These are phyloP conservation scores for Colletotrichum brevisporum DNA, from an alignment of 2,329 filamentous ascomycete genomes.

Conservation along the genomic window DNA sequence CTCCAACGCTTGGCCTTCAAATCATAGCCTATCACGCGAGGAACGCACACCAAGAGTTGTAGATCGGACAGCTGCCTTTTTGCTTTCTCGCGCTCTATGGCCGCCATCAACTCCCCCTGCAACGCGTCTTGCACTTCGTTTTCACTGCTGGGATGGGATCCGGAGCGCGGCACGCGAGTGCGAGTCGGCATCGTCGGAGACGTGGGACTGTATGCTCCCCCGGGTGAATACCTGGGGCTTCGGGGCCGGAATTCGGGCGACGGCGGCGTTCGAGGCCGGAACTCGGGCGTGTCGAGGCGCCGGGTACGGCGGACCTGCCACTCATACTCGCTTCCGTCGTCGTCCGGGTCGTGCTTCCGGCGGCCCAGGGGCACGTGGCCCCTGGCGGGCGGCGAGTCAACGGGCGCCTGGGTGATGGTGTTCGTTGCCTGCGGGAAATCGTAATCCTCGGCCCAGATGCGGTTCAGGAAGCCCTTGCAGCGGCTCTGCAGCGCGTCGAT, in stretches of 20 bases:
- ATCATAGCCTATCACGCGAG: conserved; percentile 58
- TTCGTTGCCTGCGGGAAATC: conserved; percentile 17
- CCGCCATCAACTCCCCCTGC: too few species aligned
- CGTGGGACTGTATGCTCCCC: too few species aligned
- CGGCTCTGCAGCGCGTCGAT: conserved; percentile 10
- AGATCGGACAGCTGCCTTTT: conserved; percentile 33
- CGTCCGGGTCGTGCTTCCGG: background rate
- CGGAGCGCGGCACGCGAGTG: too few species aligned
- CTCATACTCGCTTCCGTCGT: background rate
- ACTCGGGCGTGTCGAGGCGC: too few species aligned
- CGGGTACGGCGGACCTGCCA: too few species aligned
- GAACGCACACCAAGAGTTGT: conserved; percentile 37
- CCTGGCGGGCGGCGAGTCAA: conserved; percentile 27
- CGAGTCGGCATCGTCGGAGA: too few species aligned
- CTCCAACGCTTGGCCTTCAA: conserved; percentile 61
- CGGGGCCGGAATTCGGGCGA: too few species aligned
- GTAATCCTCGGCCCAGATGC: background rate
- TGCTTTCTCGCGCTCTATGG: too few species aligned
- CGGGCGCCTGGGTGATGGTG: conserved; percentile 41
- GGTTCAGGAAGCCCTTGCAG: background rate
- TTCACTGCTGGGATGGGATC: too few species aligned
- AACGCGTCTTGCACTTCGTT: too few species aligned
- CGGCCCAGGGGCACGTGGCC: conserved; percentile 24
- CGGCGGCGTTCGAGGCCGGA: too few species aligned
- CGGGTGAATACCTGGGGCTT: too few species aligned